Evolutionary conservation across 1,284 basidiomycete genomes (phyloP), one percentile per base, ranked within the genome.

Genomic region (Sporisorium scitamineum): DNA sequence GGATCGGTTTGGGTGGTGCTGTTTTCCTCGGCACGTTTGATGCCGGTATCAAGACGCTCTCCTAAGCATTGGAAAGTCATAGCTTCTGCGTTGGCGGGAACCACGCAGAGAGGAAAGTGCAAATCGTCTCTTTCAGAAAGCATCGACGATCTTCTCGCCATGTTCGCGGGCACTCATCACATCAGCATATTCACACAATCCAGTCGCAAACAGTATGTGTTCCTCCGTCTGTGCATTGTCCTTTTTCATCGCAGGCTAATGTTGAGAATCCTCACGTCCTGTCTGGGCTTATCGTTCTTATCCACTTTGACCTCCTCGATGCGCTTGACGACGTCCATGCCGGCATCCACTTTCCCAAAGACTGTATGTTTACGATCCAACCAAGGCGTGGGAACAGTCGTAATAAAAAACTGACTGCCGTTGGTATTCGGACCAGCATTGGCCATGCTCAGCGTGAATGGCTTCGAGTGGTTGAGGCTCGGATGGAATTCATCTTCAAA

Each of bases 361-460:
- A 90, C 86, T 5, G 88, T 89, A 75, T 90, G 89, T 82, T 89
- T 89, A 66, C 87, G 86, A 70, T 90, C 88, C 58, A 99, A 88
- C 94, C 95, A 97, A 8, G 95, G 94, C 6, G 94, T 94, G 13
- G 95, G 92, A 2, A 92, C 95, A 2, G 95, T 97, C 2, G 97
- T 99, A 85, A 99, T 95, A 87, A 99, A 99, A 88, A 99, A 99
- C 86, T 99, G 96, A 4, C 92, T 93, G 2, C 92, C 97, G 84
- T 99, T 99, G 42, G 97, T 99, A 59, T 89, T 89, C 1, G 94
- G 92, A 1, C 97, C 96, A 2, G 94, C 93, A 73, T 99, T 99
- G n/a, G 97, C 97, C 95, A 98, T 98, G 82, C 94, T 95, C 54
- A 99, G 89, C n/a, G 93, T 97, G 84, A 97, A 98, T 0, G 96